Evolutionary conservation across 2,329 filamentous ascomycete genomes (phyloP), one percentile per base, ranked within the genome.

Genomic region (Fusarium anthophilum): DNA sequence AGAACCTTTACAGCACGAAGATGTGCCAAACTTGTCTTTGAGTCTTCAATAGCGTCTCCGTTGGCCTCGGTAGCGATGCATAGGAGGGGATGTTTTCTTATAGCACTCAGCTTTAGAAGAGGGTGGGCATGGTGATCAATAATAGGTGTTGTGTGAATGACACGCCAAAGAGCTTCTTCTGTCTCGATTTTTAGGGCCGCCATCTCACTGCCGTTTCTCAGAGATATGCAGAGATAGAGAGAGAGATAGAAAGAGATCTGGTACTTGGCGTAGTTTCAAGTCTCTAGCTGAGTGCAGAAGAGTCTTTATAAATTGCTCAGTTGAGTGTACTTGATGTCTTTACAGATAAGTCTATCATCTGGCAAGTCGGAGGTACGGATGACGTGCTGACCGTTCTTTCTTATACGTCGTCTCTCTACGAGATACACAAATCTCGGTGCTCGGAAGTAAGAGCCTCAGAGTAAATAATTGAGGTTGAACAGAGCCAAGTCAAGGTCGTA

Each of bases 61-160:
- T 89, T 84, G 3, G 94, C 94, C 83, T 96, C 94, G 12, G 92
- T 92, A 3, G 91, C 90, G 72, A 95, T 91, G 50, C 90, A 87
- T 54, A 89, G 79, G 10, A 91, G 82, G 0, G 86, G 81, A 61
- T 89, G 83, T 28, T 85, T 85, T 65, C 82, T 80, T 35, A 88
- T 80, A 17, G 85, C 81, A 26, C 85, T 82, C 12, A 84, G 83
- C 43, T 87, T 87, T 15, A 94, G 87, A 3, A 94, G 85, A 35
- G 92, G 92, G 73, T 94, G 92, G 6, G 91, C 91, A 78, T 94
- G 92, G 75, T 93, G 90, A 82, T 94, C 92, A 80, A 94, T 91
- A 75, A 94, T 89, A 7, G 92, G 92, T 28, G 87, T 90, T 26
- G 79, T 83, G 35, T 84, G 80, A 64, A 91, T 88, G 59, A 84